Percentiles rank a stretch among this genome's conserved stretches.
Conservation (phyloP, 164 flowering plant species). For the Hamamelis virginiana region DNA sequence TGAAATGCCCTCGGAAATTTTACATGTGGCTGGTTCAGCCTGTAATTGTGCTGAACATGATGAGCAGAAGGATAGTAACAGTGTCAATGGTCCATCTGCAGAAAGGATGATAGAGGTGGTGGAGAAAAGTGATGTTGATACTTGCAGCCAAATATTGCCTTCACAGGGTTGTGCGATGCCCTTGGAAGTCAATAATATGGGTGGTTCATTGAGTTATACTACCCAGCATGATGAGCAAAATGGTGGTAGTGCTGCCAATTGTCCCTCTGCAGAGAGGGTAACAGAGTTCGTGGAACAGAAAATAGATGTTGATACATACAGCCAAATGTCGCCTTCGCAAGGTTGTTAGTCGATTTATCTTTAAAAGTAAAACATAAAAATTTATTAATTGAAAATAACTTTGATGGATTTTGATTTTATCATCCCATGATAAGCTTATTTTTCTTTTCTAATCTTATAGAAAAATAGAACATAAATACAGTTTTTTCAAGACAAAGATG, state of each 20-base stretch:
- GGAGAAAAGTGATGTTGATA: not conserved
- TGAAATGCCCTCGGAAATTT: not conserved
- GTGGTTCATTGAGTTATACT: not conserved
- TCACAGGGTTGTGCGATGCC: not conserved
- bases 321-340: not conserved
- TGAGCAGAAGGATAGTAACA: not conserved
- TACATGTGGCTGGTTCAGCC: not conserved
- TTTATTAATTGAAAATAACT: too few relatives aligned
- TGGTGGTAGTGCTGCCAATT: not conserved
- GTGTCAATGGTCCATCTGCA: not conserved
- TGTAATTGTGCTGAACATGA: not conserved
- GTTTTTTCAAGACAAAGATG: too few relatives aligned
- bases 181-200: not conserved
- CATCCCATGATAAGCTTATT: too few relatives aligned
- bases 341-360: constrained; percentile 5
- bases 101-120: constrained; percentile 4
- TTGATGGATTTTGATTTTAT: too few relatives aligned
- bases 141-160: not conserved
- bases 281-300: not conserved
- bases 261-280: not conserved
- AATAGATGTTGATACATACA: not conserved
- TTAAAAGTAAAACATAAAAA: too few relatives aligned
- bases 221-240: not conserved
- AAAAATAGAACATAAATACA: too few relatives aligned
- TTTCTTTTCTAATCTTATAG: too few relatives aligned